phyloP scores from a whole-genome alignment of 305 asterid genomes.

The Andrographis paniculata region DNA sequence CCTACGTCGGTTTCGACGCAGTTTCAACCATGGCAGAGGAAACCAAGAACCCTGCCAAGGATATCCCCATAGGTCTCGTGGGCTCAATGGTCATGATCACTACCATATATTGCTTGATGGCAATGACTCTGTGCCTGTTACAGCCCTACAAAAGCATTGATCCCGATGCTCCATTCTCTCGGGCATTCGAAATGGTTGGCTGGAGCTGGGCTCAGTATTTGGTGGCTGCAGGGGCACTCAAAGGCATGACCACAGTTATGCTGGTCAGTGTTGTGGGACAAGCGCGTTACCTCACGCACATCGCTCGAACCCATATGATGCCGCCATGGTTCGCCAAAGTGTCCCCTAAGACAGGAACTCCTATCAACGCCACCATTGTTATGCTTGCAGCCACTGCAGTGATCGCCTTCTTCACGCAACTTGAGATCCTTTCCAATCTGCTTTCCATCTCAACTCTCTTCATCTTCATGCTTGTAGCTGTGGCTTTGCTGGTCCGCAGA shows the following conservation, averaged over 20 bases:
- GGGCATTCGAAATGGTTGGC: constrained; percentile 54
- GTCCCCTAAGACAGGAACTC: constrained; percentile 53
- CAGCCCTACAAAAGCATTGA: constrained; percentile 51
- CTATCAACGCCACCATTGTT: constrained; percentile 46
- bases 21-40: constrained; percentile 90
- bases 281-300: constrained; percentile 76
- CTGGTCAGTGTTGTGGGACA: constrained; percentile 66
- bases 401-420: constrained; percentile 57
- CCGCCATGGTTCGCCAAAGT: constrained; percentile 75
- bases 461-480: constrained; percentile 63
- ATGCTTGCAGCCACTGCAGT: constrained; percentile 51
- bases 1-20: constrained; percentile 86
- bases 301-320: constrained; percentile 79
- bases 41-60: constrained; percentile 62
- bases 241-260: constrained; percentile 80
- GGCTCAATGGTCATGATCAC: constrained; percentile 83
- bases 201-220: constrained; percentile 77
- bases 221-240: constrained; percentile 72
- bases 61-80: constrained; percentile 79
- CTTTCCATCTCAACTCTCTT: constrained; percentile 65
- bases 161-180: constrained; percentile 53
- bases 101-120: constrained; percentile 46
- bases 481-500: constrained; percentile 57
- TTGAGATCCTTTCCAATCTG: constrained; percentile 34
- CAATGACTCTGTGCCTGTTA: constrained; percentile 61